Evolutionary conservation across 495 filamentous ascomycete species (phyloP), one percentile per base, ranked within the genome.

Genomic region (Talaromyces adpressus): DNA sequence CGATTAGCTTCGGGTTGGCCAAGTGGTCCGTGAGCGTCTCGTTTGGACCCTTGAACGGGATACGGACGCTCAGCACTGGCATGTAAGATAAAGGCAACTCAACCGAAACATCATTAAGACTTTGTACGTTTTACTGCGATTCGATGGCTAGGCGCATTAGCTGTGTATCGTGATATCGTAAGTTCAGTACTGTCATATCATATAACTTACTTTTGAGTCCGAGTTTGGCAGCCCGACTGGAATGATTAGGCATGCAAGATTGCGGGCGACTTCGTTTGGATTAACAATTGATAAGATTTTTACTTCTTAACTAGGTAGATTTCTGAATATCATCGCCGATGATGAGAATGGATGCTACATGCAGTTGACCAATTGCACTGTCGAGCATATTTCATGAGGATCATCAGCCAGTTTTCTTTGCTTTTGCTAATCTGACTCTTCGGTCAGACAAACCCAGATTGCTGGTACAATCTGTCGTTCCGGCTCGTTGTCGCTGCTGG

Each of bases 11-110:
- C 51, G 51, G 51, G 25, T 23, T 7, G 23, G 5, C 30, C 16
- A 20, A 36, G 60, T 59, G 59, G 61, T 62, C 59, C 45, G 27
- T 65, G 45, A 34, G 41, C 27, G 63, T 65, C 30, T 39, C 18
- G 20, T 39, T 36, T 58, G 62, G 62, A 36, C 51, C 51, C 27
- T 36, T 20, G 53, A 5, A 23, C 23, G 49, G 49, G 23, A 7
- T 52, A 52, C 47, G 22, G 47, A 52, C n/a, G n/a, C n/a, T n/a
- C n/a, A n/a, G n/a, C n/a, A n/a, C 6, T 20, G 47, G n/a, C 47
- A 39, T 39, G 34, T 41, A 14, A 41, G 45, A 18, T 49, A 8
- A 20, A 49, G 45, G 45, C 45, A 49, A 14, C n/a, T 49, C 8
- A 49, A 20, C n/a, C 45, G 45, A 49, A 45, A 20, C 18, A 49